Evolutionary conservation across 208 protist genomes (phyloP), one percentile per base, ranked within the genome.

Genomic region (Spironucleus salmonicida): DNA sequence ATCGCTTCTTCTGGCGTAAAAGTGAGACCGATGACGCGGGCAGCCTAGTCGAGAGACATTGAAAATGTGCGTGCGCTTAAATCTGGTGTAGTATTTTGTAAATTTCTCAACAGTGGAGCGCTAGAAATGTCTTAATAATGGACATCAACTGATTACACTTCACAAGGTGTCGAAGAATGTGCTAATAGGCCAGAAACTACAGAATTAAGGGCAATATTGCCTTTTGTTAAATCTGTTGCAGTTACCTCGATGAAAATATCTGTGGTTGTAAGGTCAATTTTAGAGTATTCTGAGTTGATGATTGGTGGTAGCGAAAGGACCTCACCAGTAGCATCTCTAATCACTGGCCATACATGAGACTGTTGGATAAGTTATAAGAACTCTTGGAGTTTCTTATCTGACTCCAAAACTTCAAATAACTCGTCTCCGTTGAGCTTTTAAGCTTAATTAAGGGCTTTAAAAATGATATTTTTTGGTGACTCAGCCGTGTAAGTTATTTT

Each of bases 241-340:
- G 96, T 99, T 82, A 90, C 93, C 82, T 99, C 96, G 81, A 99
- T 97, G 62, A 99, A 96, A 40, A 99, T 87, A 79, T 99, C 95
- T 38, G 87, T 89, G 0, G 95, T 99, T 26, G 88, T 75, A 0
- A 93, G 78, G 27, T 84, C 90, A 77, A 99, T 98, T 80, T 94
- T 91, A 9, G 93, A 97, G 80, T 91, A 90, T 66, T 93, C 86
- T 1, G 90, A 91, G 85, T 99, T 99, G 82, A 99, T 98, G 75
- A 99, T 96, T 32, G 96, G 96, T 74, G 96, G 96, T 32, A 99
- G 82, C 38, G 94, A 98, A 23, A 97, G 86, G 32, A 99, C 88
- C 13, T 40, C 26, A 38, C 75, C 78, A 15, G 84, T 81, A 29
- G 41, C 34, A 81, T 93, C 90, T 39, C 82, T 83, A 59, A 90